Base-by-base conservation (phyloP, 805 yeast species). In the Cephaloascus albidus region DNA sequence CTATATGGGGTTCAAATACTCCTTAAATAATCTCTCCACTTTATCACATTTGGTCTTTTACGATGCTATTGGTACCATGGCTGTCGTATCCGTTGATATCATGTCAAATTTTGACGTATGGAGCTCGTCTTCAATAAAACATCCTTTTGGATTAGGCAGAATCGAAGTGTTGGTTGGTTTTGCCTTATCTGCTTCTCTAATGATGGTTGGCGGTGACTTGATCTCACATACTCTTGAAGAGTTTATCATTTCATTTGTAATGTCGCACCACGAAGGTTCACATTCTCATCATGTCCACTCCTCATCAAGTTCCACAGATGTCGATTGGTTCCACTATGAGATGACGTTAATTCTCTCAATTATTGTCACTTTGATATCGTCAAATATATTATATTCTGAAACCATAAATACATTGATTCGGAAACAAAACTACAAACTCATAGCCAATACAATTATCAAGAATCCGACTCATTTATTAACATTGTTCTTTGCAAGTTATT, bases 131-230 rank as follows among this genome's bases (percentile, higher is more conserved):
- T 84, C 95, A 1, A 66, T 93, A 26, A 78, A 80, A 12, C 84
- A 78, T 46, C 98, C 98, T 1, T 90, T 90, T 65, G 98, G 97
- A 0, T 64, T 90, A 19, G 95, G 94, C n/a, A 69, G 98, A 42
- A 70, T 85, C 14, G 96, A 90, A 53, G 94, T 90, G 0, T 61
- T 90, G 15, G 78, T 84, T 35, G 94, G 95, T 2, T 89, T 89
- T 63, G 95, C 94, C 0, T 65, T 88, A 34, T 78, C 93, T 14
- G 81, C 90, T 1, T 81, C 95, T 1, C 70, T 90, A 44, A 67
- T 89, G 18, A 90, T 89, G 74, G 94, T 90, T 43, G 97, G 97
- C 0, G 74, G 87, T 38, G 97, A 90, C 58, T 65, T 93, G 38
- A 62, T 85, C 35, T 85, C 95, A 36, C 98, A 90, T 58, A 69